A percentile compares a stretch with the other conserved stretches of the same genome.
Conservation (phyloP, 148 eudicot species). For the Arctostaphylos glauca region DNA sequence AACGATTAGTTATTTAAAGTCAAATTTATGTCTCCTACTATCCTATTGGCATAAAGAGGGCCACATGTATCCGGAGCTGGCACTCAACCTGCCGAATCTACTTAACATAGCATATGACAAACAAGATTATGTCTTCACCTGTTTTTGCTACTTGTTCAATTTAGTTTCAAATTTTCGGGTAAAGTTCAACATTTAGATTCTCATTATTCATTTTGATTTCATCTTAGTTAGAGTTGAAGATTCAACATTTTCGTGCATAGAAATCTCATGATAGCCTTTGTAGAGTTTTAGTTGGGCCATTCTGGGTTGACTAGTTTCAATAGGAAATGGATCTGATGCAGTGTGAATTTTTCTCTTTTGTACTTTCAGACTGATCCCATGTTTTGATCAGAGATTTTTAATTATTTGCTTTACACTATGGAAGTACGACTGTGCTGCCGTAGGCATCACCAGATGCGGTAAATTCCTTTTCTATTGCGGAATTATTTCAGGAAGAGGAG, state of each 20-base stretch:
- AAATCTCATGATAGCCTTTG: not conserved
- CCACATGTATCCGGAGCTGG: not conserved
- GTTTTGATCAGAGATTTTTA: not conserved
- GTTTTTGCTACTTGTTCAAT: not conserved
- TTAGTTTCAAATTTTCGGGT: not conserved
- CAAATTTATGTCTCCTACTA: not conserved
- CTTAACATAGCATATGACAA: not conserved
- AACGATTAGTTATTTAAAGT: not conserved
- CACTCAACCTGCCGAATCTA: not conserved
- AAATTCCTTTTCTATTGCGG: not conserved
- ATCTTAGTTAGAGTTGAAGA: not conserved
- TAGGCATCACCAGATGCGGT: not conserved
- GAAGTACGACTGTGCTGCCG: not conserved
- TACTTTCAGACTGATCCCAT: not conserved
- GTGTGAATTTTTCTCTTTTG: not conserved
- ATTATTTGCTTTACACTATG: not conserved
- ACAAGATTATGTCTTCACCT: not conserved
- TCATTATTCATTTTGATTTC: not conserved
- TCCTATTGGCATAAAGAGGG: not conserved
- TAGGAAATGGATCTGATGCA: not conserved
- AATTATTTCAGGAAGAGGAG: constrained; percentile 73
- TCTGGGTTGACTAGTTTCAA: too few relatives aligned
- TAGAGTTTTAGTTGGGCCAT: not conserved
- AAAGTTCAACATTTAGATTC: not conserved
- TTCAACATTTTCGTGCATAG: not conserved